These are phyloP conservation scores for Taphrina betulina DNA, from an alignment of 1,139 yeast species.

Conservation along the genomic window DNA sequence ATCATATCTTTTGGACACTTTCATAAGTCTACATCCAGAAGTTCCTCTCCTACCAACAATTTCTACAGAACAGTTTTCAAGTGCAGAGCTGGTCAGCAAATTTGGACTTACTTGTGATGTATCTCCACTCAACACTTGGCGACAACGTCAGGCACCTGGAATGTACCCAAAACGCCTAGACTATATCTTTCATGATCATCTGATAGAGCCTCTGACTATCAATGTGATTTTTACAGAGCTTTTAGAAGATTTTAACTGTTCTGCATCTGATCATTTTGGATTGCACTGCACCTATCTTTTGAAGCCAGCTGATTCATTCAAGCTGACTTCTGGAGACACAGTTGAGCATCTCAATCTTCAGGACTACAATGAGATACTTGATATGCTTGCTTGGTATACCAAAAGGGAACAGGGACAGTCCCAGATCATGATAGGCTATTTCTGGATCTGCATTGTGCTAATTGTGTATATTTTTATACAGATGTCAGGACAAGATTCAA, in stretches of 20 bases:
- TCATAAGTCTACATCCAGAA: conserved; percentile 66
- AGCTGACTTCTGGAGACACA: conserved; percentile 22
- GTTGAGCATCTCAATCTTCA: conserved; percentile 17
- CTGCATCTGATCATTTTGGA: conserved; percentile 93
- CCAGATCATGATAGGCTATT: conserved; percentile 64
- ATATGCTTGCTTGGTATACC: conserved; percentile 57
- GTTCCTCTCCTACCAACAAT: conserved; percentile 40
- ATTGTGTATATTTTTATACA: conserved; percentile 57
- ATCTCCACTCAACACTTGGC: conserved; percentile 81
- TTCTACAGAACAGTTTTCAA: conserved; percentile 44
- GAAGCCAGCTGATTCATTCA: conserved; percentile 42
- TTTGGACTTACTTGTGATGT: conserved; percentile 88
- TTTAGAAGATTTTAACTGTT: conserved; percentile 49
- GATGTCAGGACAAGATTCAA: conserved; percentile 55
- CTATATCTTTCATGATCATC: conserved; percentile 73
- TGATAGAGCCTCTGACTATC: conserved; percentile 64
- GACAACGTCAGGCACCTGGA: conserved; percentile 51
- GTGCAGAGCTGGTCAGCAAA: conserved; percentile 65
- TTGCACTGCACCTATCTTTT: conserved; percentile 35
- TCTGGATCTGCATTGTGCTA: conserved; percentile 54
- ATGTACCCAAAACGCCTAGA: conserved; percentile 88
- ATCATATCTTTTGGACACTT: conserved; percentile 68
- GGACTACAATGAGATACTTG: conserved; percentile 56
- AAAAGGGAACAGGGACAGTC: conserved; percentile 61
- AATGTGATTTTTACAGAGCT: conserved; percentile 50